A percentile compares a stretch with the other conserved stretches of the same genome.
Evolutionary conservation across 805 yeast genomes (phyloP).

Genomic region (Starmerella roubikii): DNA sequence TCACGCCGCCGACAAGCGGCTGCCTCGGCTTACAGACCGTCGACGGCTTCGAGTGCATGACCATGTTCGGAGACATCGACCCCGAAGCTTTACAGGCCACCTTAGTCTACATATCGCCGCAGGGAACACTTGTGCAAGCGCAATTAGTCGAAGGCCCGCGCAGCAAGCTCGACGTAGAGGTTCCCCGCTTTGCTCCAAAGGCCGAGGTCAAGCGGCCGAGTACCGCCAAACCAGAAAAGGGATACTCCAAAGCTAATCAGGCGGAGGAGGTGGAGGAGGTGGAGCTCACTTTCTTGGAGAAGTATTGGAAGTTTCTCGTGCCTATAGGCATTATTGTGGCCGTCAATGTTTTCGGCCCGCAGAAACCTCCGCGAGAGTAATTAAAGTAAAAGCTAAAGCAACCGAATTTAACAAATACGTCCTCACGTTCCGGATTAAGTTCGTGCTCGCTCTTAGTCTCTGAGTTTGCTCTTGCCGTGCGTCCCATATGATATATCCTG

Average conservation of each 20-base stretch:
- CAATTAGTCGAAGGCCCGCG: conserved; percentile 19
- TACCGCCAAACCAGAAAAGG: not conserved
- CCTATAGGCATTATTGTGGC: conserved; percentile 7
- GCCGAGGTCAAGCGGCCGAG: not conserved
- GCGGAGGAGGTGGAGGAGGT: conserved; percentile 23
- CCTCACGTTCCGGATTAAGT: not conserved
- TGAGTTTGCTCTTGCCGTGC: no score
- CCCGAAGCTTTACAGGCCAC: conserved; percentile 1
- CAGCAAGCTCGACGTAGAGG: conserved; percentile 1
- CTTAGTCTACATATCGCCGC: not conserved
- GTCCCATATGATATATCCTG: conserved; percentile 8
- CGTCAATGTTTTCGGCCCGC: conserved; percentile 1
- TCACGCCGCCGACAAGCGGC: conserved; percentile 4
- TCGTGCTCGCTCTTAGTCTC: no score
- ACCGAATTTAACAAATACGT: not conserved
- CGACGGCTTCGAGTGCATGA: conserved; percentile 10
- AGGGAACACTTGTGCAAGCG: conserved; percentile 7
- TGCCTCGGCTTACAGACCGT: conserved; percentile 10
- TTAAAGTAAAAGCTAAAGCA: not conserved
- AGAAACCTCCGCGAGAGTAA: not conserved
- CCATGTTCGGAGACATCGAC: not conserved
- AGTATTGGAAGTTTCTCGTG: conserved; percentile 15
- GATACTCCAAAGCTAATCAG: not conserved
- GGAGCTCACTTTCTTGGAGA: conserved; percentile 11
- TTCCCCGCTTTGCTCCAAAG: conserved; percentile 5